These are phyloP conservation scores for Neurospora tetraspora DNA, from an alignment of 495 filamentous ascomycete species.

Conservation along the genomic window DNA sequence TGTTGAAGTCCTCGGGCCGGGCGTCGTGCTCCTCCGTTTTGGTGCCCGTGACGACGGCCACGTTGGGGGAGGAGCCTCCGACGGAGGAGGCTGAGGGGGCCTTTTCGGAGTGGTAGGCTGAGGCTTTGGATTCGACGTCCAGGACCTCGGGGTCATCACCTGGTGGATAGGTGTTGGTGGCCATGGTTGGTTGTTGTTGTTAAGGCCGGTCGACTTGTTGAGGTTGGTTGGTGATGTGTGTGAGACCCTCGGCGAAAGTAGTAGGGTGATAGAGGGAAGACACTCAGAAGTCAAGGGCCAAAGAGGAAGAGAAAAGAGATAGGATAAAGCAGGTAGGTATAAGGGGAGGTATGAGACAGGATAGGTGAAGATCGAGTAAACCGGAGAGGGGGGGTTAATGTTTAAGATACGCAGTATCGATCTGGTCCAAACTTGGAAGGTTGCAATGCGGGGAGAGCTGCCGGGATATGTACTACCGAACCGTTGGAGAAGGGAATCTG, in stretches of 20 bases:
- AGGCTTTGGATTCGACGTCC: not conserved
- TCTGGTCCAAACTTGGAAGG: not conserved
- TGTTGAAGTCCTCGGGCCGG: slow-evolving; percentile 19
- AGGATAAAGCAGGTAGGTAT: not conserved
- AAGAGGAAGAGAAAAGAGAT: not conserved
- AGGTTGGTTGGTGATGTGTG: not conserved
- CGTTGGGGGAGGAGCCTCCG: not conserved
- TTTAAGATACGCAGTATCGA: not conserved
- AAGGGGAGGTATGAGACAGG: not conserved
- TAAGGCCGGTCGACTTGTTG: not conserved
- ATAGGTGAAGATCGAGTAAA: not conserved
- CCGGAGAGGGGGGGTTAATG: not conserved
- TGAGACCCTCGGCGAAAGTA: not conserved
- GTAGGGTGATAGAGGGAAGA: not conserved
- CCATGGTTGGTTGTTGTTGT: not conserved
- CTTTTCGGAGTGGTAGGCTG: not conserved
- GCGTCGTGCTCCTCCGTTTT: not conserved
- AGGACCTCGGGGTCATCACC: not conserved
- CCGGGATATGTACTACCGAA: not conserved
- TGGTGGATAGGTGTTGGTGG: not conserved
- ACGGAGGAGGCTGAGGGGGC: not conserved
- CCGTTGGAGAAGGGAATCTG: not conserved
- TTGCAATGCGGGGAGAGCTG: not conserved
- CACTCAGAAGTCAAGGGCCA: not conserved
- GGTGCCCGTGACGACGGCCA: not conserved